Percentiles rank a stretch among this genome's conserved stretches.
Evolutionary conservation across 2,329 filamentous ascomycete genomes (phyloP).

Genomic region (Hortaea werneckii): DNA sequence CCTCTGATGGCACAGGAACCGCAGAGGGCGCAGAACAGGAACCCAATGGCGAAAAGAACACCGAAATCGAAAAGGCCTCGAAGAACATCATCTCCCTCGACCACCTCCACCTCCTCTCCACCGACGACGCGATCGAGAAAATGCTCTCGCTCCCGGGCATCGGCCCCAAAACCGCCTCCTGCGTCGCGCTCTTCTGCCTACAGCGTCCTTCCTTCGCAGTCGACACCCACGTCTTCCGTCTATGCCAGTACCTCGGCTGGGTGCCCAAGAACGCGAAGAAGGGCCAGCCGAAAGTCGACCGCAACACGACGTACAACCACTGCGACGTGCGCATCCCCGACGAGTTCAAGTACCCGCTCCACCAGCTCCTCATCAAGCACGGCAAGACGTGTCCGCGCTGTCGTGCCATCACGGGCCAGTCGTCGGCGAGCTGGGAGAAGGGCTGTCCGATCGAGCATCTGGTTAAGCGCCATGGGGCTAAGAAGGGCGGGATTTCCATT

Average conservation of each 20-base stretch:
- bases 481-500: slow-evolving; percentile 34
- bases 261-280: slow-evolving; percentile 39
- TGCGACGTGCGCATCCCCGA: slow-evolving; percentile 52
- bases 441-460: slow-evolving; percentile 56
- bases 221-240: slow-evolving; percentile 56
- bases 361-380: slow-evolving; percentile 52
- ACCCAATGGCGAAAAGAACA: slow-evolving; percentile 41
- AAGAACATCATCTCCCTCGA: slow-evolving; percentile 55
- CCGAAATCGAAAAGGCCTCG: slow-evolving; percentile 48
- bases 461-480: slow-evolving; percentile 46
- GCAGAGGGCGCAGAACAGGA: slow-evolving; percentile 35
- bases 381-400: slow-evolving; percentile 53
- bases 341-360: slow-evolving; percentile 52
- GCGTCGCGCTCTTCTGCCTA: slow-evolving; percentile 55
- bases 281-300: slow-evolving; percentile 34
- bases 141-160: slow-evolving; percentile 53
- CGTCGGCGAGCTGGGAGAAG: slow-evolving; percentile 52
- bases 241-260: slow-evolving; percentile 53
- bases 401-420: slow-evolving; percentile 49
- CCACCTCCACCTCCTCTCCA: slow-evolving; percentile 47
- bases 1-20: slow-evolving; percentile 4
- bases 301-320: slow-evolving; percentile 48
- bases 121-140: slow-evolving; percentile 47
- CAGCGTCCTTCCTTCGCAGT: slow-evolving; percentile 55
- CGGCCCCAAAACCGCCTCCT: slow-evolving; percentile 56